Conservation (phyloP, 2,329 filamentous ascomycete genomes). For the Aspergillus nomiae region DNA sequence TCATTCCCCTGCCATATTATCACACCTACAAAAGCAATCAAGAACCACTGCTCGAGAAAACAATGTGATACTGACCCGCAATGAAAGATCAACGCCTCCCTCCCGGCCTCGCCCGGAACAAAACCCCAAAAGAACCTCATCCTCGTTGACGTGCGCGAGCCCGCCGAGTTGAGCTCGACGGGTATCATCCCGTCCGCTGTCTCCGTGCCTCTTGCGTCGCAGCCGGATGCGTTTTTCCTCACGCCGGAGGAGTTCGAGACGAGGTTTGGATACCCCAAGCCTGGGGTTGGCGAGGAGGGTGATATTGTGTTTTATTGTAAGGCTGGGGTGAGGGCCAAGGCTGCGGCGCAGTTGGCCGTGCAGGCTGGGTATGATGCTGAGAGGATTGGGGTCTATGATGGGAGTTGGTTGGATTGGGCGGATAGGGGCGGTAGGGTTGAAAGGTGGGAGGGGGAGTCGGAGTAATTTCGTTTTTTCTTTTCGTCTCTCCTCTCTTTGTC, state of each 20-base stretch:
- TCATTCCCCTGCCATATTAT: neutral
- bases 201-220: constrained; percentile 77
- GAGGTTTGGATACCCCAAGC: constrained; percentile 75
- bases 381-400: constrained; percentile 54
- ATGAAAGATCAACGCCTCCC: constrained; percentile 35
- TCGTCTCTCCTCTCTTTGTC: neutral
- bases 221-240: constrained; percentile 79
- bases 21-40: neutral
- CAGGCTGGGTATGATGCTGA: constrained; percentile 74
- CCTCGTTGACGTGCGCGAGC: constrained; percentile 52
- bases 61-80: neutral
- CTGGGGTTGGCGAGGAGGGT: constrained; percentile 41
- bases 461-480: constrained; percentile 1
- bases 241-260: constrained; percentile 77
- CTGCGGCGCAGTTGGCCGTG: constrained; percentile 75
- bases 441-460: constrained; percentile 42
- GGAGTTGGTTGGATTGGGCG: constrained; percentile 73
- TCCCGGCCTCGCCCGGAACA: constrained; percentile 22
- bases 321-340: constrained; percentile 78
- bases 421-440: constrained; percentile 67
- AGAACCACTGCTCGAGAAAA: too few species aligned
- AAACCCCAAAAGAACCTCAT: constrained; percentile 34
- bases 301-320: constrained; percentile 86
- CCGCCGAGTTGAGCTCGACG: constrained; percentile 45
- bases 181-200: constrained; percentile 73